Evolutionary conservation across 371 early-diverging fungal species (phyloP).

Genomic region (Rhizopus microsporus): DNA sequence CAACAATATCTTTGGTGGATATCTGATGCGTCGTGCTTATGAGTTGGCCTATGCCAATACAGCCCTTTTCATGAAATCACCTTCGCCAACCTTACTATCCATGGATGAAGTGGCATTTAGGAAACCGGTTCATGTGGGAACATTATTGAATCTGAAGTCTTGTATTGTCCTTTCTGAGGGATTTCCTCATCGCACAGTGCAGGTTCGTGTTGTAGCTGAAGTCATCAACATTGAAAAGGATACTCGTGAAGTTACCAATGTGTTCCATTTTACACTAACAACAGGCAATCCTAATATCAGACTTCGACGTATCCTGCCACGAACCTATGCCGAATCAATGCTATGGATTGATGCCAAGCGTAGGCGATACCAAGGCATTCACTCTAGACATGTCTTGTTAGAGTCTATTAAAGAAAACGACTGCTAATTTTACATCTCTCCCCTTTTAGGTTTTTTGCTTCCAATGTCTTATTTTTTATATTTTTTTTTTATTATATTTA

Average conservation of each 20-base stretch:
- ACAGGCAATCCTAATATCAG: slow-evolving; percentile 17
- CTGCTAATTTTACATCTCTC: too few relatives aligned
- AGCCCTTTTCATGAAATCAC: slow-evolving; percentile 57
- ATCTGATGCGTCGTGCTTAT: slow-evolving; percentile 74
- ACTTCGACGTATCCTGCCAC: slow-evolving; percentile 52
- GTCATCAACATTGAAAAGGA: slow-evolving; percentile 68
- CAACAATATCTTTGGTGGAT: slow-evolving; percentile 91
- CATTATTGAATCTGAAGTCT: slow-evolving; percentile 67
- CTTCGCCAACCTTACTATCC: slow-evolving; percentile 57
- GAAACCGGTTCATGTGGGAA: slow-evolving; percentile 86
- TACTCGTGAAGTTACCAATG: slow-evolving; percentile 69
- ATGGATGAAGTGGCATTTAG: slow-evolving; percentile 88
- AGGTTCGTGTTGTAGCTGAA: slow-evolving; percentile 72
- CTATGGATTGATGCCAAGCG: slow-evolving; percentile 73
- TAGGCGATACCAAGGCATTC: slow-evolving; percentile 31
- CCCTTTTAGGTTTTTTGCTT: too few relatives aligned
- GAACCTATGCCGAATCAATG: slow-evolving; percentile 76
- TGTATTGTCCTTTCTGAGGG: slow-evolving; percentile 68
- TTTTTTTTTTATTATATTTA: too few relatives aligned
- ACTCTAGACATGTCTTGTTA: slow-evolving; percentile 27
- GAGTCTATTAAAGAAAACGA: slow-evolving; percentile 12
- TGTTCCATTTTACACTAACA: slow-evolving; percentile 80
- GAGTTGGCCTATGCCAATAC: slow-evolving; percentile 81
- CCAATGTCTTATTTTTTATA: too few relatives aligned
- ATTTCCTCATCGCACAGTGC: slow-evolving; percentile 59